phyloP scores from a whole-genome alignment of 2,329 filamentous ascomycete genomes.

The Macroventuria anomochaeta region DNA sequence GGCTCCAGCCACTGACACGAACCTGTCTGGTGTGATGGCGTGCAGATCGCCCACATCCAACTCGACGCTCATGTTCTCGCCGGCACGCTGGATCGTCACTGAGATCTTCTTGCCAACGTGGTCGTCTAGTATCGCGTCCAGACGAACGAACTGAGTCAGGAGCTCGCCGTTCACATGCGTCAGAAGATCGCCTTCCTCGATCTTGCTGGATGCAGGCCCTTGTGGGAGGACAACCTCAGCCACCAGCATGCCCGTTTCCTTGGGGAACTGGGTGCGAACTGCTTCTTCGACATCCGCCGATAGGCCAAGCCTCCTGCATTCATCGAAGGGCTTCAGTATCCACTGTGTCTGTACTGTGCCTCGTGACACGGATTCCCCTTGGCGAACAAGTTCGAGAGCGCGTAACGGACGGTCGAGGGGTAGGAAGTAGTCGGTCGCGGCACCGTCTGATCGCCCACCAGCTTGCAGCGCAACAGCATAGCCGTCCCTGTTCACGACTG shows the following conservation, averaged over 20 bases:
- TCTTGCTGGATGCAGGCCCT: conserved; percentile 83
- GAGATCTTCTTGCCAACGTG: conserved; percentile 80
- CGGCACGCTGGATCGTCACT: conserved; percentile 85
- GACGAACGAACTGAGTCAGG: conserved; percentile 87
- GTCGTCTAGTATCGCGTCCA: conserved; percentile 91
- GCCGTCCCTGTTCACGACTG: conserved; percentile 94
- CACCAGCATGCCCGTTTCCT: conserved; percentile 95
- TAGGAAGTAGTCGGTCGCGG: conserved; percentile 96
- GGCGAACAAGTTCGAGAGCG: conserved; percentile 83
- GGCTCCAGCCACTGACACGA: conserved; percentile 90
- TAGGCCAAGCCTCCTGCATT: conserved; percentile 87
- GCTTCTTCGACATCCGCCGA: conserved; percentile 85
- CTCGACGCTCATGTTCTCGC: conserved; percentile 83
- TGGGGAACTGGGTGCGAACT: conserved; percentile 81
- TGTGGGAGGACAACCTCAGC: conserved; percentile 93
- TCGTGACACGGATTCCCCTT: conserved; percentile 76
- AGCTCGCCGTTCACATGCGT: conserved; percentile 93
- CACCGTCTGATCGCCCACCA: conserved; percentile 90
- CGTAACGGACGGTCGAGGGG: conserved; percentile 89
- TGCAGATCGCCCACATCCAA: conserved; percentile 89
- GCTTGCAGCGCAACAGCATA: conserved; percentile 92
- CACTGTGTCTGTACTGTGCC: conserved; percentile 99
- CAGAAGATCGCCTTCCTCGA: conserved; percentile 93
- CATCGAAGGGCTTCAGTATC: conserved; percentile 95
- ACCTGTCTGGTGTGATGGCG: conserved; percentile 92